Evolutionary conservation across 441 rosid genomes (phyloP).

Genomic region (Melastoma candidum): DNA sequence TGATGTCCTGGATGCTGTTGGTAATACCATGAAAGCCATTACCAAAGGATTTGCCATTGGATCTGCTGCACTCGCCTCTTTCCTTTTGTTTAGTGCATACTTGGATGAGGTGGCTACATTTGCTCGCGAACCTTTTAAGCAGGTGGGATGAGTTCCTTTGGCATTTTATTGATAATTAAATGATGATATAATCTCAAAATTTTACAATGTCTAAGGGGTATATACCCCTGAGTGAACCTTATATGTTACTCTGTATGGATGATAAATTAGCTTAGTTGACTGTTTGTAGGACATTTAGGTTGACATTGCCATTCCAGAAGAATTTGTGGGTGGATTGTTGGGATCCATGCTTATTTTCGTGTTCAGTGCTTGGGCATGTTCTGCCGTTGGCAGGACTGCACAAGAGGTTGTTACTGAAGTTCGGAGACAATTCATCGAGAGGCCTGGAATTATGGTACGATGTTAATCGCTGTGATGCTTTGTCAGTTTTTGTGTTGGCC

Average conservation of each 20-base stretch:
- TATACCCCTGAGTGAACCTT: too few relatives aligned
- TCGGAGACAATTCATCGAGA: conserved; percentile 92
- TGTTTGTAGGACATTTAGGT: conserved; percentile 40
- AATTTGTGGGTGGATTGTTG: conserved; percentile 84
- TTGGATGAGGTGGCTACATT: conserved; percentile 97
- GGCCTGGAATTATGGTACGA: conserved; percentile 98
- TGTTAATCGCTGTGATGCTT: not conserved
- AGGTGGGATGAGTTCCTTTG: conserved; percentile 28
- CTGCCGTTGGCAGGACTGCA: conserved; percentile 98
- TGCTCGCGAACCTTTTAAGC: conserved; percentile 63
- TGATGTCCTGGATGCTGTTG: too few relatives aligned
- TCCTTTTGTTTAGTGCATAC: conserved; percentile 96
- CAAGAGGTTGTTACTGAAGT: conserved; percentile 99
- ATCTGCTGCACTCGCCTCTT: conserved; percentile 97
- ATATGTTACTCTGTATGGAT: too few relatives aligned
- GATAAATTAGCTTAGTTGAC: too few relatives aligned
- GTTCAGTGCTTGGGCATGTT: conserved; percentile 96
- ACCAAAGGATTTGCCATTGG: conserved; percentile 99
- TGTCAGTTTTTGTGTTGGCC: conserved; percentile 5
- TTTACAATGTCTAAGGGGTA: too few relatives aligned
- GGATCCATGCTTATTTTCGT: conserved; percentile 96
- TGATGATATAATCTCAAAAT: too few relatives aligned
- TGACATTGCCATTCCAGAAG: conserved; percentile 97
- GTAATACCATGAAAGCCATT: conserved; percentile 60
- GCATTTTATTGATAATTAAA: too few relatives aligned